Evolutionary conservation across 106 monocot genomes (phyloP).

Genomic region (Agapanthus africanus): DNA sequence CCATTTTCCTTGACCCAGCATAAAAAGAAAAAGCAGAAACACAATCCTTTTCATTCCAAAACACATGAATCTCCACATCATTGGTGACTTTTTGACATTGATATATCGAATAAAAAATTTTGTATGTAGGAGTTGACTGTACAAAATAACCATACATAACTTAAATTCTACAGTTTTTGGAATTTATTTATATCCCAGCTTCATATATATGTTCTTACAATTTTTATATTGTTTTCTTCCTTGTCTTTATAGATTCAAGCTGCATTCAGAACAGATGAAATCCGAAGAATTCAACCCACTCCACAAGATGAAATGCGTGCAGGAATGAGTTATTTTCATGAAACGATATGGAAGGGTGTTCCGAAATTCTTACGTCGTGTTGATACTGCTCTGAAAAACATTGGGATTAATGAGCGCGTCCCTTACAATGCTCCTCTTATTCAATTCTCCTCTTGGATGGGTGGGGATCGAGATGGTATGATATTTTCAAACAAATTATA

Average conservation of each 20-base stretch:
- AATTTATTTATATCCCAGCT: neutral
- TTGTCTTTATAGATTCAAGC: conserved; percentile 78
- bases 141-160: neutral
- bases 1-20: neutral
- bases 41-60: neutral
- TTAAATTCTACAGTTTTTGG: neutral
- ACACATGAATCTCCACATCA: neutral
- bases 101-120: neutral
- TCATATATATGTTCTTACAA: neutral
- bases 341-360: conserved; percentile 99
- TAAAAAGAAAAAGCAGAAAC: neutral
- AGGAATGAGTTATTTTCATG: conserved; percentile 99
- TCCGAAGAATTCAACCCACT: conserved; percentile 86
- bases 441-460: conserved; percentile 99
- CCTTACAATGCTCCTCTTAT: conserved; percentile 99
- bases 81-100: neutral
- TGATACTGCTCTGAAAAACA: conserved; percentile 93
- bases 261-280: conserved; percentile 99
- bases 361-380: conserved; percentile 92
- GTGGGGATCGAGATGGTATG: conserved; percentile 98
- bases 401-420: conserved; percentile 88
- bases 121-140: neutral
- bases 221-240: neutral
- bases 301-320: conserved; percentile 99
- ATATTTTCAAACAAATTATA: neutral